Percentiles rank a stretch among this genome's conserved stretches.
phyloP scores from a whole-genome alignment of 2,329 filamentous ascomycete species.

The Cytospora mali region DNA sequence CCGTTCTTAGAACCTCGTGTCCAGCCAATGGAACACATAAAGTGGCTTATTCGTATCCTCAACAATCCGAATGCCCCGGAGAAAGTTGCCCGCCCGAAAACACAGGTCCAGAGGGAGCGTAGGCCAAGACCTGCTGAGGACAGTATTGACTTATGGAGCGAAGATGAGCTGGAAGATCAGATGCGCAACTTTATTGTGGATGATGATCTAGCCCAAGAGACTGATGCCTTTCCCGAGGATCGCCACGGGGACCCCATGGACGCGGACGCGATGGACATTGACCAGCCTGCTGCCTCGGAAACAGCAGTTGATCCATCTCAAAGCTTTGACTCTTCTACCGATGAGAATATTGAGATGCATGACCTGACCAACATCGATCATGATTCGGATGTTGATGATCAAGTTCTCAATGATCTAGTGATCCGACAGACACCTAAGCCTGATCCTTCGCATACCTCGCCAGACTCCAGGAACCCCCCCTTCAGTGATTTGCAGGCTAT shows the following conservation, averaged over 20 bases:
- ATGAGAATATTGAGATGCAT: constrained; percentile 15
- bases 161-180: constrained; percentile 49
- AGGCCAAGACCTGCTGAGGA: constrained; percentile 3
- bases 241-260: constrained; percentile 12
- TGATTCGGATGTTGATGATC: not conserved
- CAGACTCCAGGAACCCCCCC: not conserved
- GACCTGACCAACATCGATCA: constrained; percentile 22
- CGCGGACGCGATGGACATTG: constrained; percentile 28
- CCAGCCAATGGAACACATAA: constrained; percentile 57
- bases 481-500: constrained; percentile 23
- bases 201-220: constrained; percentile 34
- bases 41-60: constrained; percentile 54
- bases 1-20: constrained; percentile 48
- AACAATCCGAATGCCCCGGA: constrained; percentile 44
- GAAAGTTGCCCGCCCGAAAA: constrained; percentile 34
- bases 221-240: constrained; percentile 13
- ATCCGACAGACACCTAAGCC: constrained; percentile 9
- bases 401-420: not conserved
- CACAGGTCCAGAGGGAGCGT: constrained; percentile 35
- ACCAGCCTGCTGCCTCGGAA: not conserved
- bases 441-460: not conserved
- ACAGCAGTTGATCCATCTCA: not conserved
- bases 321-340: constrained; percentile 6
- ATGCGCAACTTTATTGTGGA: constrained; percentile 54
- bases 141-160: constrained; percentile 33